Evolutionary conservation across 176 grass and related monocot genomes (phyloP), one percentile per base, ranked within the genome.

Genomic region (Eleusine coracana): DNA sequence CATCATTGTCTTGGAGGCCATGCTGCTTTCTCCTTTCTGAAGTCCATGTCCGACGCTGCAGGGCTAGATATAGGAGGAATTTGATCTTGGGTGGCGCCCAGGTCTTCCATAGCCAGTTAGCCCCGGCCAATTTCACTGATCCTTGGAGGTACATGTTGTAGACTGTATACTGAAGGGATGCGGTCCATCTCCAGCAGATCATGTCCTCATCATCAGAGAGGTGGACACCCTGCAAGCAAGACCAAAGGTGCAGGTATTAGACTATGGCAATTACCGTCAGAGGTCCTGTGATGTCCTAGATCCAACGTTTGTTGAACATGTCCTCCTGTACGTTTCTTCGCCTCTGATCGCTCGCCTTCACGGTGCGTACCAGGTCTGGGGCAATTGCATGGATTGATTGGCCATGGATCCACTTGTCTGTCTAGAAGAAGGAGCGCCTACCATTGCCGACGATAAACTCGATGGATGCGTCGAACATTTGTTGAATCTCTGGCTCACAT

Each of bases 401-500:
- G 5, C 52, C 52, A 3, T 56, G 4, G 5, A 56, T 17, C 52
- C 52, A 56, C 1, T 5, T 5, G 17, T 56, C 52, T 1, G 18
- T 56, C 52, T 17, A 56, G 4, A 56, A 56, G 4, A 6, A 21
- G 5, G 17, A 20, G 3, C 1, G 15, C 0, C 0, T 3, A 0
- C 52, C 3, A 4, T 56, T 7, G 5, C 52, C 52, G 0, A 56
- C 1, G 1, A 0, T 18, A 1, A 56, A 3, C 5, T 56, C 17
- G 0, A 56, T 56, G 17, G 52, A 56, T 18, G 52, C 17, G 3
- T 18, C 3, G 5, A 56, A 56, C 18, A 56, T 20, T 1, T 5
- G 14, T 6, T 1, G 0, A 1, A 56, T 6, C 1, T 21, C 52
- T 0, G 5, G 3, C 15, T 56, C 52, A 3, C 17, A 6, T 0